Conservation (phyloP, 257 asterid genomes). For the Petunia secreta region DNA sequence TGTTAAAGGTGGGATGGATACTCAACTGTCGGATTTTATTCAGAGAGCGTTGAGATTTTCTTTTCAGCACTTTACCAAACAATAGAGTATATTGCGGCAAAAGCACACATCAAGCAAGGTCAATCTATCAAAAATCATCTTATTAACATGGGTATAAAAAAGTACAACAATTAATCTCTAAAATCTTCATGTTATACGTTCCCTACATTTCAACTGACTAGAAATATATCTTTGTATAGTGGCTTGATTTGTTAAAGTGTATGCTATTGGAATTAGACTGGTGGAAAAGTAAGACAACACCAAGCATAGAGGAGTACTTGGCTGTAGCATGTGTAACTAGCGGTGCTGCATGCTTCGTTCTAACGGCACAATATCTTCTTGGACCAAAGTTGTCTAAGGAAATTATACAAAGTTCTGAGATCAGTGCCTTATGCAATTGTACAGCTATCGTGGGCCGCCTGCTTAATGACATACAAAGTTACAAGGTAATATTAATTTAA, state of each 20-base stretch:
- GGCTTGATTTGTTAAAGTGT: conserved; percentile 27
- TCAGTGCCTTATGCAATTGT: conserved; percentile 29
- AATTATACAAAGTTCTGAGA: conserved; percentile 23
- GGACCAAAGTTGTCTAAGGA: conserved; percentile 30
- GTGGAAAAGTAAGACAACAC: conserved; percentile 21
- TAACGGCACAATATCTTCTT: conserved; percentile 29
- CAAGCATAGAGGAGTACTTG: conserved; percentile 37
- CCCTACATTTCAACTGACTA: background rate
- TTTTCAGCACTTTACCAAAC: conserved; percentile 41
- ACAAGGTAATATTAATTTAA: conserved; percentile 29
- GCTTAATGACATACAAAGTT: conserved; percentile 36
- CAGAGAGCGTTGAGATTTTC: conserved; percentile 39
- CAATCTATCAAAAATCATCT: conserved; percentile 36
- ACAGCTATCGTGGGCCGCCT: conserved; percentile 27
- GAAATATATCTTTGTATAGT: conserved; percentile 13
- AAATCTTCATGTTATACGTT: background rate
- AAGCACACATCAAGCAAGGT: conserved; percentile 41
- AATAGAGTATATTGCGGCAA: conserved; percentile 43
- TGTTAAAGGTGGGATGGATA: conserved; percentile 45
- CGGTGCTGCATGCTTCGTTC: conserved; percentile 20
- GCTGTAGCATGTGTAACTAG: conserved; percentile 15
- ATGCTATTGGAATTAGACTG: conserved; percentile 28
- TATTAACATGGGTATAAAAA: conserved; percentile 25
- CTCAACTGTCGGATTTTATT: conserved; percentile 27
- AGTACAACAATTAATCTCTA: background rate